Percentiles rank a stretch among this genome's conserved stretches.
Conservation (phyloP, 1,139 yeast species). For the Blastobotrys arbuscula region DNA sequence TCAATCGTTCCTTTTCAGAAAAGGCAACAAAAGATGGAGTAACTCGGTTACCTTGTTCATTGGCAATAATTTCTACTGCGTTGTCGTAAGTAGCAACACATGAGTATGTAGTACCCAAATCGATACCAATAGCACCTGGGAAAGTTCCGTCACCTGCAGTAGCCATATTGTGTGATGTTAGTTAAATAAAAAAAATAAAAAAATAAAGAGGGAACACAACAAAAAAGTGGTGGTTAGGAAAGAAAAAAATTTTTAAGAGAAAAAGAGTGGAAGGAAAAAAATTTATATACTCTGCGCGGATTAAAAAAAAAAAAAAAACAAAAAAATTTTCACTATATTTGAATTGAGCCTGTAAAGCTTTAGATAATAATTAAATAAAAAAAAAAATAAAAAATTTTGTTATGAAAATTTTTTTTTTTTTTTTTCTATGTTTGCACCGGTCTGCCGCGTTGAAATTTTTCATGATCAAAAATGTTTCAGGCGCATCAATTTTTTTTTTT, state of each 20-base stretch:
- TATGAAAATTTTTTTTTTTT: not conserved
- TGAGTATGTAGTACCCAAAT: constrained; percentile 87
- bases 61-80: constrained; percentile 85
- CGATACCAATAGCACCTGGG: constrained; percentile 99
- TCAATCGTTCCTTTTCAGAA: constrained; percentile 95
- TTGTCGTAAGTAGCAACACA: constrained; percentile 84
- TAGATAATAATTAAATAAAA: too few relatives aligned
- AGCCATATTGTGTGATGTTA: constrained; percentile 17
- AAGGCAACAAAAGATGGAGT: constrained; percentile 98
- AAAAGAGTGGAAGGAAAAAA: not conserved
- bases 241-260: not conserved
- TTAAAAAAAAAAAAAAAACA: too few relatives aligned
- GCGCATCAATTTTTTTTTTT: too few relatives aligned
- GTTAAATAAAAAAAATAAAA: constrained; percentile 13
- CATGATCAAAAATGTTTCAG: too few relatives aligned
- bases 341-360: too few relatives aligned
- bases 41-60: constrained; percentile 99
- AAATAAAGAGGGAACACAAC: constrained; percentile 10
- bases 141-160: constrained; percentile 78
- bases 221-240: too few relatives aligned
- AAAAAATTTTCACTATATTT: too few relatives aligned
- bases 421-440: too few relatives aligned
- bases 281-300: too few relatives aligned
- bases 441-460: not conserved
- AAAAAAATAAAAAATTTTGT: not conserved